These are phyloP conservation scores for Aspergillus arachidicola DNA, from an alignment of 2,329 filamentous ascomycete species.

Conservation along the genomic window DNA sequence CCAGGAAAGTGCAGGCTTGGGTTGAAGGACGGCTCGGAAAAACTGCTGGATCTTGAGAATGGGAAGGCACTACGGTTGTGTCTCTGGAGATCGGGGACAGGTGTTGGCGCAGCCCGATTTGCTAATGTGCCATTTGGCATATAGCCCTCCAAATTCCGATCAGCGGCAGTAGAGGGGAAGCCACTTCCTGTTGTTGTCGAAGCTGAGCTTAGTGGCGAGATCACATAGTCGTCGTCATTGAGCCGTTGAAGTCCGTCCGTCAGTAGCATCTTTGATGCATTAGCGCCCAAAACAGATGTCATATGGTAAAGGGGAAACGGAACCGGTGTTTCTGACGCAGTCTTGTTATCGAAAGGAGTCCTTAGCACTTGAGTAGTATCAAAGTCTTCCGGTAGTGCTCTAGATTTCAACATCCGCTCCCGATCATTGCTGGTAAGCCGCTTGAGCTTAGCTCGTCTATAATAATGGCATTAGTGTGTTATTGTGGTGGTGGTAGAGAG, in stretches of 20 bases:
- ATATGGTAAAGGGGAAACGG: slow-evolving; percentile 47
- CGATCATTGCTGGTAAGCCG: slow-evolving; percentile 63
- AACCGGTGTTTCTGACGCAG: slow-evolving; percentile 52
- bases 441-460: slow-evolving; percentile 63
- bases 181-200: slow-evolving; percentile 41
- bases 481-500: not conserved
- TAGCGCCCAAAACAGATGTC: slow-evolving; percentile 41
- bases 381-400: slow-evolving; percentile 62
- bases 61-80: slow-evolving; percentile 30
- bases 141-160: slow-evolving; percentile 31
- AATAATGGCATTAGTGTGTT: slow-evolving; percentile 15
- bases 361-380: slow-evolving; percentile 63
- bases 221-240: slow-evolving; percentile 41
- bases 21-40: slow-evolving; percentile 37
- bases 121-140: slow-evolving; percentile 29
- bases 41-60: slow-evolving; percentile 38
- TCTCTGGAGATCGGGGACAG: slow-evolving; percentile 33
- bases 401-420: slow-evolving; percentile 62
- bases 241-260: slow-evolving; percentile 36
- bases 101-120: slow-evolving; percentile 27
- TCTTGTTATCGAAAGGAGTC: slow-evolving; percentile 52
- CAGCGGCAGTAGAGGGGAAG: slow-evolving; percentile 32
- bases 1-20: slow-evolving; percentile 32
- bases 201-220: slow-evolving; percentile 39
- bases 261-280: slow-evolving; percentile 33